A percentile compares a stretch with the other conserved stretches of the same genome.
phyloP scores from a whole-genome alignment of 2,329 filamentous ascomycete species.

The Epichloe glyceriae region DNA sequence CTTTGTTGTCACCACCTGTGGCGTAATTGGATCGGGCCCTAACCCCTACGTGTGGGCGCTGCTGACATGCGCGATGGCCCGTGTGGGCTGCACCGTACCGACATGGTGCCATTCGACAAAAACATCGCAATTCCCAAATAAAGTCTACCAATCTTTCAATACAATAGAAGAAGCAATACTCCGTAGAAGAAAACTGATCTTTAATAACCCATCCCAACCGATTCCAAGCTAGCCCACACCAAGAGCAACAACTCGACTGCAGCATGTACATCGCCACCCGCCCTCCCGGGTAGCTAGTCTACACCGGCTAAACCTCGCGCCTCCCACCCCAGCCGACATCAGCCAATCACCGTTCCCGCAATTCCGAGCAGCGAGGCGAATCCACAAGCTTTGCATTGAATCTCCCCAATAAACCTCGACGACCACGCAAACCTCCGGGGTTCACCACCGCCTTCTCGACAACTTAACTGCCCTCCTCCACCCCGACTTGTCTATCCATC shows the following conservation, averaged over 20 bases:
- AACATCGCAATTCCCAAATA: too few relatives aligned
- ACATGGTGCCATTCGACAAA: too few relatives aligned
- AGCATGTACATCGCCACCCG: not conserved
- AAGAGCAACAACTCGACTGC: not conserved
- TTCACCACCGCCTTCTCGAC: not conserved
- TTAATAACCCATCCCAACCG: not conserved
- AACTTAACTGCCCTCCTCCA: not conserved
- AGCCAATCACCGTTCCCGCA: constrained; percentile 19
- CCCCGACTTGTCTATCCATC: too few relatives aligned
- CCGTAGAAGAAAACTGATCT: too few relatives aligned
- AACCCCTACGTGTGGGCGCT: too few relatives aligned
- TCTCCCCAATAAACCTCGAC: constrained; percentile 10
- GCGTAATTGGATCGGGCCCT: too few relatives aligned
- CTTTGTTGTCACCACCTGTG: too few relatives aligned
- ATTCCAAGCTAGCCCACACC: not conserved
- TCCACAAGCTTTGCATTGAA: constrained; percentile 7
- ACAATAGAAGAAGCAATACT: too few relatives aligned
- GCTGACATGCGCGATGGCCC: too few relatives aligned
- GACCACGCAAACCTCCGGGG: constrained; percentile 7
- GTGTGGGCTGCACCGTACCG: too few relatives aligned
- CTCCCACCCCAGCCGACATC: not conserved
- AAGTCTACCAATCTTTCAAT: too few relatives aligned
- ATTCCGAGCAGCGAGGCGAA: constrained; percentile 20
- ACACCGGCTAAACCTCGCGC: constrained; percentile 19
- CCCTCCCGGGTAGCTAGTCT: not conserved